A percentile compares a stretch with the other conserved stretches of the same genome.
These are phyloP conservation scores for Psilocybe azurescens DNA, from an alignment of 768 basidiomycete genomes.

Conservation along the genomic window DNA sequence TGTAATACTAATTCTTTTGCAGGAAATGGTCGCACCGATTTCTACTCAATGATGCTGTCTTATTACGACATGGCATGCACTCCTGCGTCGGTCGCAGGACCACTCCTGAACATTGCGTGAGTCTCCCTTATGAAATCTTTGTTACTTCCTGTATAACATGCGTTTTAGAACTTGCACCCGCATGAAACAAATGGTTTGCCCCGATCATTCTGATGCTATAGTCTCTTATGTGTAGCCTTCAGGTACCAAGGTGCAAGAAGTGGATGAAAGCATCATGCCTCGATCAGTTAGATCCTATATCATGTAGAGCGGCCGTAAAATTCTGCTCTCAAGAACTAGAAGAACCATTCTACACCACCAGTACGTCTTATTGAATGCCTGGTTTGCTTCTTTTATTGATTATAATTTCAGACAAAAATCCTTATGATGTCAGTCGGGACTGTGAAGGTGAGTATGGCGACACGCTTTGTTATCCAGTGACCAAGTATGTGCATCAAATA, in stretches of 20 bases:
- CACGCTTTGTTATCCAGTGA: constrained; percentile 64
- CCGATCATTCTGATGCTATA: too few relatives aligned
- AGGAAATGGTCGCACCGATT: constrained; percentile 72
- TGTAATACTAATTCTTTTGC: background rate
- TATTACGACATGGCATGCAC: constrained; percentile 62
- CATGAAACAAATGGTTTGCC: constrained; percentile 64
- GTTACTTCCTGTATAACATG: constrained; percentile 13
- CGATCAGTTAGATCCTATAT: constrained; percentile 65
- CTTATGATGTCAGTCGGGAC: constrained; percentile 70
- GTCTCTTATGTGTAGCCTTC: background rate
- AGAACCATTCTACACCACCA: constrained; percentile 1
- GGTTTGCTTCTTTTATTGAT: background rate
- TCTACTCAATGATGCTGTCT: constrained; percentile 44
- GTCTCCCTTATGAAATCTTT: constrained; percentile 23
- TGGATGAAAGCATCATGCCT: constrained; percentile 61
- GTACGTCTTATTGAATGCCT: background rate
- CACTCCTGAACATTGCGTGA: constrained; percentile 50
- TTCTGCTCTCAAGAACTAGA: constrained; percentile 59
- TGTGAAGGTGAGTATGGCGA: constrained; percentile 54
- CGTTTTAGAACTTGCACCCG: constrained; percentile 49
- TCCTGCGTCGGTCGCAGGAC: constrained; percentile 47
- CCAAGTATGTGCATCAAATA: constrained; percentile 26
- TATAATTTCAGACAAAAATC: constrained; percentile 48
- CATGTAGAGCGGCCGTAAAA: constrained; percentile 61
- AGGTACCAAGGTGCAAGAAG: constrained; percentile 71